Conservation (phyloP, 352 stramenopile species). For the Globisporangium rhizosaccharum region DNA sequence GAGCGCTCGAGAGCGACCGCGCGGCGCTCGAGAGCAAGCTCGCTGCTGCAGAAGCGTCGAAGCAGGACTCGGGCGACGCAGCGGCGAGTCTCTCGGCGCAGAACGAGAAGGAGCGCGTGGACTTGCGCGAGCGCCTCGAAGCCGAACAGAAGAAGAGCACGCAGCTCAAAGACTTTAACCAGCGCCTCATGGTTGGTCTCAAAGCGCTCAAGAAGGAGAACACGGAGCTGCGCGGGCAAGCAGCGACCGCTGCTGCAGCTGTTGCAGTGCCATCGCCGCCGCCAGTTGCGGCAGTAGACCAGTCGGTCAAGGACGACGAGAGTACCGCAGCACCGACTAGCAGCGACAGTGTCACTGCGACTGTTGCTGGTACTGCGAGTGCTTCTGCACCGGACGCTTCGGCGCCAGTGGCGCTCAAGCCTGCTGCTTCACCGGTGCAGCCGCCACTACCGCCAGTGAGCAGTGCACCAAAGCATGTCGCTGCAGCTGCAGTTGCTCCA, state of each 20-base stretch:
- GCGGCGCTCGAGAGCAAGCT: constrained; percentile 38
- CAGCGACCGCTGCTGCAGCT: constrained; percentile 7
- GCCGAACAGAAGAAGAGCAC: constrained; percentile 57
- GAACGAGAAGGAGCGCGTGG: constrained; percentile 55
- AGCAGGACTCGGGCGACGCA: constrained; percentile 28
- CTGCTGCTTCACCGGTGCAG: not conserved
- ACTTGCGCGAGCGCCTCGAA: constrained; percentile 51
- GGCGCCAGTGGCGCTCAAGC: not conserved
- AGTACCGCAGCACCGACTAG: not conserved
- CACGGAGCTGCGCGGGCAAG: constrained; percentile 58
- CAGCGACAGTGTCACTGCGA: not conserved
- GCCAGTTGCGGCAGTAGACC: not conserved
- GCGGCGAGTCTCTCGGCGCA: constrained; percentile 19
- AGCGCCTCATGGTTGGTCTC: constrained; percentile 54
- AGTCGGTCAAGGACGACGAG: constrained; percentile 4
- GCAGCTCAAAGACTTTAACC: constrained; percentile 74
- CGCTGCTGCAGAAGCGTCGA: constrained; percentile 28
- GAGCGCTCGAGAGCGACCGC: constrained; percentile 34
- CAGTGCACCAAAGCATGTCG: constrained; percentile 2
- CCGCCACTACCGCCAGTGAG: not conserved
- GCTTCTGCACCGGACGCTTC: not conserved
- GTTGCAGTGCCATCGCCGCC: too few species aligned
- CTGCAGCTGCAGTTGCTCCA: constrained; percentile 10
- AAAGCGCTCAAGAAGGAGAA: constrained; percentile 78
- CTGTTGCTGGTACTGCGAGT: not conserved